Evolutionary conservation across 2,329 filamentous ascomycete genomes (phyloP).

Genomic region (Lizonia empirigonia): DNA sequence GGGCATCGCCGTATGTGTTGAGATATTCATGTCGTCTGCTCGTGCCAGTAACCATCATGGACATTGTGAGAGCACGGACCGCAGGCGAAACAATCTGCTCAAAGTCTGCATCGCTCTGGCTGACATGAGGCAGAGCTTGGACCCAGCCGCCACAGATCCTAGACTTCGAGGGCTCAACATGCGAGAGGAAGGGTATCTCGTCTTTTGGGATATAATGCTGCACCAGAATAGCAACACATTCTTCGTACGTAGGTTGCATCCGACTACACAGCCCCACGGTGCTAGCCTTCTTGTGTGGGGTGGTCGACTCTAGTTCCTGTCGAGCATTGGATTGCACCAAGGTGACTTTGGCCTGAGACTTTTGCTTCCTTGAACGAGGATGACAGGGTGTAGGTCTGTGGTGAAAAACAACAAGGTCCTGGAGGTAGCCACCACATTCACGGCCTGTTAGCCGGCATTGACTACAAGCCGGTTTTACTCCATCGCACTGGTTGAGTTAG

Average conservation of each 20-base stretch:
- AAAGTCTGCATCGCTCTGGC: neutral
- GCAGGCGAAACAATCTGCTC: neutral
- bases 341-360: neutral
- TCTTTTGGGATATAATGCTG: slow-evolving; percentile 10
- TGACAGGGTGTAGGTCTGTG: neutral
- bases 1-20: slow-evolving; percentile 5
- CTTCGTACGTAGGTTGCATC: slow-evolving; percentile 1
- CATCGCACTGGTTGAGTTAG: slow-evolving; percentile 6
- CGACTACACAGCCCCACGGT: too few species aligned
- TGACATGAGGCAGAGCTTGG: slow-evolving; percentile 10
- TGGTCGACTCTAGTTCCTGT: too few species aligned
- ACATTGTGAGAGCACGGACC: slow-evolving; percentile 6
- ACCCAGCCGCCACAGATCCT: slow-evolving; percentile 13
- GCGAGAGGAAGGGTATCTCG: slow-evolving; percentile 3
- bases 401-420: slow-evolving; percentile 4
- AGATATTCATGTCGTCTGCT: slow-evolving; percentile 1
- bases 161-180: slow-evolving; percentile 5
- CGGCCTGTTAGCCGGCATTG: slow-evolving; percentile 4
- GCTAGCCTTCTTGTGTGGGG: too few species aligned
- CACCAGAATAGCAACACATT: slow-evolving; percentile 5
- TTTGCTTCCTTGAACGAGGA: neutral
- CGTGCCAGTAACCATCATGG: slow-evolving; percentile 1
- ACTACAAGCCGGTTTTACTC: neutral
- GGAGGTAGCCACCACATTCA: slow-evolving; percentile 1
- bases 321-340: too few species aligned